Evolutionary conservation across 73 alveolate genomes (phyloP).

Genomic region (Paraurostyla sp.): DNA sequence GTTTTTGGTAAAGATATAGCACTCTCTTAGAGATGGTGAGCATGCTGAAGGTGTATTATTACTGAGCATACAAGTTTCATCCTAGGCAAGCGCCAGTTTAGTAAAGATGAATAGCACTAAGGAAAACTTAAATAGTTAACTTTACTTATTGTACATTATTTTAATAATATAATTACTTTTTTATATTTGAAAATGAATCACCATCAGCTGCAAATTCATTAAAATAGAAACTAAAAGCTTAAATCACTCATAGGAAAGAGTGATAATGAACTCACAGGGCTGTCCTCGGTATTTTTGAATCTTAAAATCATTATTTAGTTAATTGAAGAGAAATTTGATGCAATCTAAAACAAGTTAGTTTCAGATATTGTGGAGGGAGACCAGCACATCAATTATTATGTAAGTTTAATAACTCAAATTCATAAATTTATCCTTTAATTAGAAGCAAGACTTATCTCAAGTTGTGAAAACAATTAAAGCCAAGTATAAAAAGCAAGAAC

Average conservation of each 20-base stretch:
- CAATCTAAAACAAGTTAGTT: neutral
- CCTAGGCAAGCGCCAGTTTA: neutral
- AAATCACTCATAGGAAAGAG: too few species aligned
- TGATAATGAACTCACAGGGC: too few species aligned
- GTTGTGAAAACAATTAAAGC: conserved; percentile 14
- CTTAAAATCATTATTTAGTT: neutral
- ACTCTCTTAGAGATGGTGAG: neutral
- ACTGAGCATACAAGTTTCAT: neutral
- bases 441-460: neutral
- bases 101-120: neutral
- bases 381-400: neutral
- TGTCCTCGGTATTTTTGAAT: neutral
- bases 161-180: neutral
- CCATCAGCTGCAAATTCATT: too few species aligned
- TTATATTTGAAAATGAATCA: neutral
- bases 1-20: neutral
- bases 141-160: neutral
- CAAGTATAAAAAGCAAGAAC: neutral
- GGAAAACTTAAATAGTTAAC: neutral
- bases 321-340: neutral
- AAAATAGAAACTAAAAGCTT: too few species aligned
- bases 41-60: neutral
- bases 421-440: neutral
- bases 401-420: neutral
- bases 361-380: neutral